Conservation (phyloP, 371 early-diverging fungal genomes). For the Saksenaea vasiformis region DNA sequence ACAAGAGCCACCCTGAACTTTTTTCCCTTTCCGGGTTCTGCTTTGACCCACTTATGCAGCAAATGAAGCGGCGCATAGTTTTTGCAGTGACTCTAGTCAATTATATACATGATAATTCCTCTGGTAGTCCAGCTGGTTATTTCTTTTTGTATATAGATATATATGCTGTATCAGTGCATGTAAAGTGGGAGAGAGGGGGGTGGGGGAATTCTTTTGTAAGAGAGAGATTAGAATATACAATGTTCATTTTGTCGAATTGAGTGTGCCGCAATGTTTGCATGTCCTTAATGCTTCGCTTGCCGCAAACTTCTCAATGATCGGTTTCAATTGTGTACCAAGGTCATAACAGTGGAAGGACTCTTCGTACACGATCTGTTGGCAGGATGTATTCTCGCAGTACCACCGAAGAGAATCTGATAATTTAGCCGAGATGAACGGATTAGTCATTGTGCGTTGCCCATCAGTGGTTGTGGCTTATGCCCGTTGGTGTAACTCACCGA, state of each 20-base stretch:
- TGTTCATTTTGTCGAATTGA: conserved; percentile 65
- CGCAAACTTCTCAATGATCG: conserved; percentile 85
- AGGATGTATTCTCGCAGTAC: conserved; percentile 84
- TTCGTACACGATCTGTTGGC: conserved; percentile 82
- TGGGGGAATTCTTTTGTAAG: too few relatives aligned
- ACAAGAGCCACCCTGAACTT: too few relatives aligned
- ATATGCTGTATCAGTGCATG: too few relatives aligned
- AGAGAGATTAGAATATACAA: too few relatives aligned
- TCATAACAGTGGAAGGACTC: conserved; percentile 88
- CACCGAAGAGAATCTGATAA: conserved; percentile 80
- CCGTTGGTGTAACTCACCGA: conserved; percentile 53
- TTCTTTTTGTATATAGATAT: too few relatives aligned
- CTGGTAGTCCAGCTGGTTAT: too few relatives aligned
- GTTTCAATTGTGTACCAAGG: conserved; percentile 89
- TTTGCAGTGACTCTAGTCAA: too few relatives aligned
- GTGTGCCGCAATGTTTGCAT: conserved; percentile 76
- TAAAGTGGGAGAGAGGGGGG: too few relatives aligned
- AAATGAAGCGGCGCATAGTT: too few relatives aligned
- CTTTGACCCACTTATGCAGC: too few relatives aligned
- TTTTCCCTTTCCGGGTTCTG: too few relatives aligned
- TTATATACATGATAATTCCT: too few relatives aligned
- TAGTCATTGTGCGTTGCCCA: conserved; percentile 15
- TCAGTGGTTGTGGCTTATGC: not conserved
- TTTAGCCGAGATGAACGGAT: conserved; percentile 4
- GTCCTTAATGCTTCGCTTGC: conserved; percentile 63